Base-by-base conservation (phyloP, 2,329 filamentous ascomycete species). In the Ceratocystis ficicola region DNA sequence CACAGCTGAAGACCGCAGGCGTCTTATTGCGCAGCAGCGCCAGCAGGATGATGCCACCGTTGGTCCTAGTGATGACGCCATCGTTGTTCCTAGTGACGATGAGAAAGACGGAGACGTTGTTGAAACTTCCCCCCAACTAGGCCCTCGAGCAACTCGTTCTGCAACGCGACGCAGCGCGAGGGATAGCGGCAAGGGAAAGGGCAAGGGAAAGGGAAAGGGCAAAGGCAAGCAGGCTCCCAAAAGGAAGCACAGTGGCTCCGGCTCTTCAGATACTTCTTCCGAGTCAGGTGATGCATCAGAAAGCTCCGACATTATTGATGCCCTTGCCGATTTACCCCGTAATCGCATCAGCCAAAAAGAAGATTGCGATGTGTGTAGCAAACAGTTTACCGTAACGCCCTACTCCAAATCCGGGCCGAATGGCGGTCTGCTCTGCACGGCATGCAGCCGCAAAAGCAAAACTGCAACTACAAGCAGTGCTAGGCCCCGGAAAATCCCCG, bases 361-460 rank as follows among this genome's bases (percentile, higher is more conserved):
- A 69, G 92, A 96, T 70, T 97, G 93, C 73, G 90, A 89, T 69
- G 77, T 86, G 2, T 97, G 93, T 74, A 81, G 82, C 55, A 95
- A 94, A 74, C 86, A 91, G 46, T 97, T 97, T 72, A 96, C 90
- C 0, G 92, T 97, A 57, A 96, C 93, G 0, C 83, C 90, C 0
- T 96, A 96, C 76, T 91, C 88, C 69, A 87, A 90, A 69, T 83
- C 86, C 32, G 90, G 89, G 0, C 88, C 89, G 0, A 80, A 87
- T n/a, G 92, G 92, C 3, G 90, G 90, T 17, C 78, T 97, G n/a
- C 79, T 96, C 1, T 97, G 93, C 73, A 80, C 81, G 2, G 85
- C 88, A 25, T 97, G 93, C 72, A 88, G 89, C 25, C 91, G 88
- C 71, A 59, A 65, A 44, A 44, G 22, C 30, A 57, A 65, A 30